Evolutionary conservation across 208 protist species (phyloP).

Genomic region (Acanthamoeba royreba): DNA sequence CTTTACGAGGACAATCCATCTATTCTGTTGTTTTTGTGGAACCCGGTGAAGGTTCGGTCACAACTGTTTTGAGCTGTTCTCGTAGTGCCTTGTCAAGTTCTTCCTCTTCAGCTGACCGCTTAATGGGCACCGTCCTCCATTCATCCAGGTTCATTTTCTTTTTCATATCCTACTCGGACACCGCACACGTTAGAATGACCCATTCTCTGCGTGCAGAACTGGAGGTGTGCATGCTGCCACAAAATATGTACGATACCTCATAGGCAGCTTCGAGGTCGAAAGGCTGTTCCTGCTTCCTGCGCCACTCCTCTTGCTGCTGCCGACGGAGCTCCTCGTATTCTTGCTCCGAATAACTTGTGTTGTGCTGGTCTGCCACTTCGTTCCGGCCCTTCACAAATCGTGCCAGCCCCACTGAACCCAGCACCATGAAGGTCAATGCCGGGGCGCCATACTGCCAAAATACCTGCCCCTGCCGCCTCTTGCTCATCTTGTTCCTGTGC

Average conservation of each 20-base stretch:
- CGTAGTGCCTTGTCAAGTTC: neutral
- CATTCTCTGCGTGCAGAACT: neutral
- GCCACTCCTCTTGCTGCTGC: neutral
- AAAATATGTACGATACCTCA: neutral
- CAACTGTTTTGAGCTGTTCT: too few species aligned
- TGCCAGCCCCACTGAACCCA: neutral
- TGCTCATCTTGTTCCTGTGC: neutral
- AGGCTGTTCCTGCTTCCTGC: neutral
- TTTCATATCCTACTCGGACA: neutral
- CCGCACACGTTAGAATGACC: neutral
- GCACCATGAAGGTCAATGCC: neutral
- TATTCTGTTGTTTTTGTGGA: too few species aligned
- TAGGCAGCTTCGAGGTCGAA: neutral
- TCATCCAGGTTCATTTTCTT: neutral
- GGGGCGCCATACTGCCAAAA: neutral
- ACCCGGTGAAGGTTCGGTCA: too few species aligned
- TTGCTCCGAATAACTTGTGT: neutral
- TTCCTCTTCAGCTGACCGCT: neutral
- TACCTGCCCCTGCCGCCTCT: neutral
- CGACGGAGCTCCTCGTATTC: neutral
- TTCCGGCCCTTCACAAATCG: constrained; percentile 1
- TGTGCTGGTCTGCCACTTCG: neutral
- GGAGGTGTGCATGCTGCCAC: neutral
- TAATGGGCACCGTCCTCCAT: neutral
- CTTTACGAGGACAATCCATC: too few species aligned